Evolutionary conservation across 192 early-diverging fungal genomes (phyloP).

Genomic region (Coemansia furcata): DNA sequence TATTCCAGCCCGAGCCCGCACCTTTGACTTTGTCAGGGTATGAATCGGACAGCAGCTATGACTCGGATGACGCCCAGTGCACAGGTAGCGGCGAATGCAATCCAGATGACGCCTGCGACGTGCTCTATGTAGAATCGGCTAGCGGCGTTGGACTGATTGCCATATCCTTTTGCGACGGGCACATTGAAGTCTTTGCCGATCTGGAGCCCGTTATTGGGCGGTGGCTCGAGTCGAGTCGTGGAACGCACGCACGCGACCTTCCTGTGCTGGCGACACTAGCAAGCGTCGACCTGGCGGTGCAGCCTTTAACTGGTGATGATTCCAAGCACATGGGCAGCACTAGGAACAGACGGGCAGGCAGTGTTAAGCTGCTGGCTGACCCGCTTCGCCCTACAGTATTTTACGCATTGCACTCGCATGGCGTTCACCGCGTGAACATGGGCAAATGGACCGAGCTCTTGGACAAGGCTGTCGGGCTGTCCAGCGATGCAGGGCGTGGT

Average conservation of each 20-base stretch:
- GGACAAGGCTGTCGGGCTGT: constrained; percentile 28
- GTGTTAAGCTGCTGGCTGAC: constrained; percentile 60
- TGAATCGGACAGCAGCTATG: constrained; percentile 21
- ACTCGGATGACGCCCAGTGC: constrained; percentile 2
- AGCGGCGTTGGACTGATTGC: constrained; percentile 55
- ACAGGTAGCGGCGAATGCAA: constrained; percentile 2
- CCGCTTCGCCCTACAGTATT: constrained; percentile 60
- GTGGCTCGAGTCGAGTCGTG: constrained; percentile 24
- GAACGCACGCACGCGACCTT: constrained; percentile 18
- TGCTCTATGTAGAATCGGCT: constrained; percentile 39
- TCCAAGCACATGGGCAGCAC: background rate
- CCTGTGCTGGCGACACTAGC: constrained; percentile 59
- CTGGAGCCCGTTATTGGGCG: constrained; percentile 54
- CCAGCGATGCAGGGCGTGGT: constrained; percentile 13
- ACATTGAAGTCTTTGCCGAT: constrained; percentile 63
- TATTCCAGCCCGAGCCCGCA: constrained; percentile 51
- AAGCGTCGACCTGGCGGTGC: constrained; percentile 51
- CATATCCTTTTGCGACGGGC: constrained; percentile 60
- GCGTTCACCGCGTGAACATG: constrained; percentile 65
- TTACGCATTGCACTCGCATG: constrained; percentile 68
- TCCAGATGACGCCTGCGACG: constrained; percentile 43
- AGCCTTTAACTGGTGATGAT: constrained; percentile 13
- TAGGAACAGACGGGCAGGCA: constrained; percentile 13
- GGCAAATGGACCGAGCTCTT: constrained; percentile 54
- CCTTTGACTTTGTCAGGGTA: constrained; percentile 10